Evolutionary conservation across 2,329 filamentous ascomycete species (phyloP).

Genomic region (Aureobasidium pullulans): DNA sequence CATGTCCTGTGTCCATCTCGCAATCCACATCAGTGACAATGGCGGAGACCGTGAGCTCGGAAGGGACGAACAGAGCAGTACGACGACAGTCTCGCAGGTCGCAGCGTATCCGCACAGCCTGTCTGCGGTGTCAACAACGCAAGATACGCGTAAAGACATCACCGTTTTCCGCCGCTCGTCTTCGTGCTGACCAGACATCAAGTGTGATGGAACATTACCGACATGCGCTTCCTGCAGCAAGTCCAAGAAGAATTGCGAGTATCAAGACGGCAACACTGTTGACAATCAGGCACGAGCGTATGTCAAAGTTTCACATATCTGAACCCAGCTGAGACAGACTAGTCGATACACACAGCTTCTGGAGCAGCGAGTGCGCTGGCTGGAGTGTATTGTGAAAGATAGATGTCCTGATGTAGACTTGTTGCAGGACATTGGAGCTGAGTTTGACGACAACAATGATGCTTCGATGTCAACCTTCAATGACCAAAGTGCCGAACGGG

Average conservation of each 20-base stretch:
- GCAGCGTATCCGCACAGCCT: constrained; percentile 2
- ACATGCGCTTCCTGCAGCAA: not conserved
- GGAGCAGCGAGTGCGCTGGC: not conserved
- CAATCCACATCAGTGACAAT: not conserved
- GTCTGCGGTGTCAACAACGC: constrained; percentile 1
- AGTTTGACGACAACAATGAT: not conserved
- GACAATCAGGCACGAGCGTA: not conserved
- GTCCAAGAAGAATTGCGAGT: not conserved
- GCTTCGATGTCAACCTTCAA: not conserved
- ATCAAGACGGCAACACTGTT: not conserved
- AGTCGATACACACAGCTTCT: constrained; percentile 1
- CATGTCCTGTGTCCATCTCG: no score
- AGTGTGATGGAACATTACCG: not conserved
- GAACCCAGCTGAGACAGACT: not conserved
- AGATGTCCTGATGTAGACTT: constrained; percentile 4
- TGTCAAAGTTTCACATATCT: not conserved
- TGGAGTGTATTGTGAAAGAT: not conserved
- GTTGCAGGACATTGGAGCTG: not conserved
- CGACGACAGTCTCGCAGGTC: not conserved
- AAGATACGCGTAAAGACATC: not conserved
- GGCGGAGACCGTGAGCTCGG: not conserved
- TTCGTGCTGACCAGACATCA: not conserved
- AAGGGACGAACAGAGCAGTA: not conserved
- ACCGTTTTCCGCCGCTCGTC: not conserved
- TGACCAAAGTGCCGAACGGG: not conserved